Conservation (phyloP, 2,329 filamentous ascomycete species). For the Colletotrichum graminicola region DNA sequence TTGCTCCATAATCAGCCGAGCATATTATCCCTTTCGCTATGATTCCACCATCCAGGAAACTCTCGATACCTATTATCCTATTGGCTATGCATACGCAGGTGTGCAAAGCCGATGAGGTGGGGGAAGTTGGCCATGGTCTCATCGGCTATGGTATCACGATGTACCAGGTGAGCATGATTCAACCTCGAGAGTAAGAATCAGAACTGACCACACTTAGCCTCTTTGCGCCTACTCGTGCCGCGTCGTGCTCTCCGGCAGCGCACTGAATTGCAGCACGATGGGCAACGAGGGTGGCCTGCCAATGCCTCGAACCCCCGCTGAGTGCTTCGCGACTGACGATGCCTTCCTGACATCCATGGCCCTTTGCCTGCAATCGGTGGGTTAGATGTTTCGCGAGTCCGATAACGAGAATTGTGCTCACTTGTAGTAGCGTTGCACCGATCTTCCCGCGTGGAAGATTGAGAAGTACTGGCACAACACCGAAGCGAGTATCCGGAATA, state of each 20-base stretch:
- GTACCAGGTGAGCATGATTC: slow-evolving; percentile 47
- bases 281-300: no score
- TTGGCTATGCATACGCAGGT: no score
- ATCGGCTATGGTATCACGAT: slow-evolving; percentile 53
- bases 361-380: no score
- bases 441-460: slow-evolving; percentile 48
- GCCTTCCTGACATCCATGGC: slow-evolving; percentile 44
- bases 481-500: slow-evolving; percentile 3
- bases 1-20: no score
- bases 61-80: no score
- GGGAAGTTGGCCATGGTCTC: slow-evolving; percentile 45
- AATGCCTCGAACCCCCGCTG: slow-evolving; percentile 18
- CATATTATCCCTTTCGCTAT: no score
- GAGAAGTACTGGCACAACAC: slow-evolving; percentile 43
- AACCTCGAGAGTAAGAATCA: no score
- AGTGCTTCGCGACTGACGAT: slow-evolving; percentile 49
- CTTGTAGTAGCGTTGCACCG: slow-evolving; percentile 47
- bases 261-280: slow-evolving; percentile 45
- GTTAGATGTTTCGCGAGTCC: no score
- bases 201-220: not conserved
- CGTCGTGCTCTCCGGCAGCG: slow-evolving; percentile 46
- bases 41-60: no score
- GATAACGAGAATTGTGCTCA: no score
- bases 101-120: not conserved
- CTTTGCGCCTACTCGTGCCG: slow-evolving; percentile 53